Evolutionary conservation across 1,284 basidiomycete species (phyloP), one percentile per base, ranked within the genome.

Genomic region (Pseudozyma sp.): DNA sequence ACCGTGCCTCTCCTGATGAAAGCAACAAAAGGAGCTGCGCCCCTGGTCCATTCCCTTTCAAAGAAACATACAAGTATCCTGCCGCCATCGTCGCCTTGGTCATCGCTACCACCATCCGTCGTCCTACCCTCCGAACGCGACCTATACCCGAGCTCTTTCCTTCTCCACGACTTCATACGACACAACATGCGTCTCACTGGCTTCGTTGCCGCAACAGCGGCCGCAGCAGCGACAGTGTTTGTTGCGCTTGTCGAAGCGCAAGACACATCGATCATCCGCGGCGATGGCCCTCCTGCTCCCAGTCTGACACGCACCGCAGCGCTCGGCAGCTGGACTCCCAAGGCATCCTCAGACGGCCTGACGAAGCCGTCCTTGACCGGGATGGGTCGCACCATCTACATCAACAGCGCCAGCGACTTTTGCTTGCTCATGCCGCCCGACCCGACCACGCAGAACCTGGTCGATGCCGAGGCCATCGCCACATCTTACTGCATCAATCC

Each of bases 371-470:
- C 70, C 11, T 19, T 70, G 29, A 48, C 29, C 14, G 75, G 75
- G 19, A 58, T 58, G 54, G 65, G 69, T 7, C 67, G 75, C 7
- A 65, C 60, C 16, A 53, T 74, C 60, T 67, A 70, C 56, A 77
- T 77, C 60, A 74, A 77, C 60, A 70, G 64, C 6, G 75, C 75
- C 24, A 73, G 54, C 44, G 78, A 79, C 58, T 80, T 80, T 35
- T 82, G 80, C 58, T 52, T 81, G 31, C 61, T 81, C 30, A 79
- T 79, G 75, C 81, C 80, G 2, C 81, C 80, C 13, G 69, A 82
- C 39, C 78, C 81, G 54, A 68, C 62, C 48, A 77, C 48, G 39
- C 37, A 81, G 57, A 80, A 81, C 51, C 40, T 82, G 29, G 80
- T 82, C 2, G 80, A 81, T 17, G 81, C 81, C 13, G 80, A 81